Conservation (phyloP, 352 stramenopile genomes). For the Globisporangium barbulae region DNA sequence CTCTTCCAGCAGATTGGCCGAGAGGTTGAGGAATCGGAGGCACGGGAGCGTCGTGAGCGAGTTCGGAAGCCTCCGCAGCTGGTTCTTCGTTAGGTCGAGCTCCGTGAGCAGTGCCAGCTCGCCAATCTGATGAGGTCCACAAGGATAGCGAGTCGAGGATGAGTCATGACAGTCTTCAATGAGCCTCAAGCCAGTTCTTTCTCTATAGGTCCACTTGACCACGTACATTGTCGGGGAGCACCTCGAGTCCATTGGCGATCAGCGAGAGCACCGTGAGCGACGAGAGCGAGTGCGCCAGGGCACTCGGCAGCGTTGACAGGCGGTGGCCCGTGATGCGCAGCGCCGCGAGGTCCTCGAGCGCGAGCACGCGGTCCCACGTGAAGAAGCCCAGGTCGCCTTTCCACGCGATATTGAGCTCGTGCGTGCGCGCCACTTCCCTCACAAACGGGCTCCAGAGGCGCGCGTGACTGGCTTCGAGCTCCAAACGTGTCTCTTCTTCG, state of each 20-base stretch:
- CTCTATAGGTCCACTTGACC: background rate
- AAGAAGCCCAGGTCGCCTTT: slow-evolving; percentile 56
- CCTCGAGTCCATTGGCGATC: slow-evolving; percentile 43
- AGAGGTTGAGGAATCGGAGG: slow-evolving; percentile 44
- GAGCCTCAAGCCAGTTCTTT: background rate
- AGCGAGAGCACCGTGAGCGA: slow-evolving; percentile 46
- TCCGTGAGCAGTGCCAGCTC: slow-evolving; percentile 32
- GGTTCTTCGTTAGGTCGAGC: slow-evolving; percentile 67
- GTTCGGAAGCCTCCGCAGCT: slow-evolving; percentile 36
- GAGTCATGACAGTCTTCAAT: background rate
- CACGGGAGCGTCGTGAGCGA: slow-evolving; percentile 37
- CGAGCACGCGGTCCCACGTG: slow-evolving; percentile 41
- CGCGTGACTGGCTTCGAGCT: slow-evolving; percentile 30
- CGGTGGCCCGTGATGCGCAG: slow-evolving; percentile 51
- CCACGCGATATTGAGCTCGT: slow-evolving; percentile 71
- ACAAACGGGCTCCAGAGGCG: slow-evolving; percentile 51
- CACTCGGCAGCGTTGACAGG: slow-evolving; percentile 29
- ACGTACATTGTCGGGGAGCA: slow-evolving; percentile 45
- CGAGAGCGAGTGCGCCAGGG: slow-evolving; percentile 25
- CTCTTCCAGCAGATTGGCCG: slow-evolving; percentile 43
- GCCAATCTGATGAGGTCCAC: slow-evolving; percentile 23
- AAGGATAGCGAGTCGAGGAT: background rate
- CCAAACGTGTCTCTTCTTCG: slow-evolving; percentile 23
- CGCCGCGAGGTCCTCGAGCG: slow-evolving; percentile 38
- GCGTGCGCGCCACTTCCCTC: slow-evolving; percentile 27